A percentile compares a stretch with the other conserved stretches of the same genome.
Evolutionary conservation across 441 rosid species (phyloP).

Genomic region (Melastoma candidum): DNA sequence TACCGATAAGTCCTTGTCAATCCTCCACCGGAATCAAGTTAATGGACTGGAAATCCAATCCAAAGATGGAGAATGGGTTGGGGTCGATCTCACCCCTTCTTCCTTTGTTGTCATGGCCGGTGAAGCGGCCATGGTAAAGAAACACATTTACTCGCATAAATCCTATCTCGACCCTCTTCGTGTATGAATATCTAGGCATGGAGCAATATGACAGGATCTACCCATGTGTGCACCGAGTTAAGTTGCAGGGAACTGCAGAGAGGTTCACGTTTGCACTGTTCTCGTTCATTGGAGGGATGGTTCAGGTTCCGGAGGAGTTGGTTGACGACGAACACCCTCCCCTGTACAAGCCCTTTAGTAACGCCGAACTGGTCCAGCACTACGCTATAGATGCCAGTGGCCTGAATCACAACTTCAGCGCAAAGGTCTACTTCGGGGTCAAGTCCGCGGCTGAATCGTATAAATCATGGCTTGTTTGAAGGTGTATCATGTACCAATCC

Average conservation of each 20-base stretch:
- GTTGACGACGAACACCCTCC: conserved; percentile 12
- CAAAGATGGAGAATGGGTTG: conserved; percentile 12
- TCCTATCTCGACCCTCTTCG: no score
- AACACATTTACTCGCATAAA: no score
- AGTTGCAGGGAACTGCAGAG: not conserved
- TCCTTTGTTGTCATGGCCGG: conserved; percentile 23
- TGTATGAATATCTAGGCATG: conserved; percentile 5
- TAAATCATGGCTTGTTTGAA: no score
- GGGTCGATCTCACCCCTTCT: conserved; percentile 14
- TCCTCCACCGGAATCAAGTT: conserved; percentile 17
- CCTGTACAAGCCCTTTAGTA: conserved; percentile 9
- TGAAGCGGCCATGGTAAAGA: conserved; percentile 23
- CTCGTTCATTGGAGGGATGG: conserved; percentile 8
- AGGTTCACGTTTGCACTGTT: conserved; percentile 3
- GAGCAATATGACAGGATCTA: conserved; percentile 15
- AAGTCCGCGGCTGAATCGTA: not conserved
- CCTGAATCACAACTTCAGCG: conserved; percentile 9
- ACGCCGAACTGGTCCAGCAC: conserved; percentile 5
- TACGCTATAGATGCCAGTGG: conserved; percentile 1
- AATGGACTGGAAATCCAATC: conserved; percentile 10
- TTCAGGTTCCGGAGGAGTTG: conserved; percentile 2
- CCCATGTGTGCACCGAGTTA: conserved; percentile 2
- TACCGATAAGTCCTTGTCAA: conserved; percentile 15
- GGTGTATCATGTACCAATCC: no score
- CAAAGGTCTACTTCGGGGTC: conserved; percentile 8